Conservation (phyloP, 2,329 filamentous ascomycete genomes). For the Alternaria rosae region DNA sequence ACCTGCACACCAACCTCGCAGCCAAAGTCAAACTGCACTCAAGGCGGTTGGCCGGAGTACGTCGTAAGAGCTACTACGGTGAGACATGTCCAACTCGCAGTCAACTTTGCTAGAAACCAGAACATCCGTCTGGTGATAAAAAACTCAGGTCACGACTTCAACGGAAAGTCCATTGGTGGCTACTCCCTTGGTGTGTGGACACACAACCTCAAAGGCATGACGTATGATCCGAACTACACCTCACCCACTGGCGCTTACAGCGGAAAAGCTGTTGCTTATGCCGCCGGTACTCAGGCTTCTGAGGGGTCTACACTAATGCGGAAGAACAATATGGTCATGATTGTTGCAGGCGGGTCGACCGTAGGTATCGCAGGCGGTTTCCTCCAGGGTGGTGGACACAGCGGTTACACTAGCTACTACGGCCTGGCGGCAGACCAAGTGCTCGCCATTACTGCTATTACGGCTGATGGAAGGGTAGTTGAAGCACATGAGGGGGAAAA, state of each 20-base stretch:
- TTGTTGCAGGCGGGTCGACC: slow-evolving; percentile 61
- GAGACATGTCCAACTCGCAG: slow-evolving; percentile 34
- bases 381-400: slow-evolving; percentile 44
- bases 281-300: slow-evolving; percentile 58
- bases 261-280: slow-evolving; percentile 57
- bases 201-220: slow-evolving; percentile 27
- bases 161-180: slow-evolving; percentile 21
- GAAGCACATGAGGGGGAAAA: slow-evolving; percentile 31
- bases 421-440: slow-evolving; percentile 40
- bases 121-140: slow-evolving; percentile 43
- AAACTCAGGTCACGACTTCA: slow-evolving; percentile 43
- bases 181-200: slow-evolving; percentile 23
- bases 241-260: slow-evolving; percentile 18
- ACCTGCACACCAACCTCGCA: slow-evolving; percentile 50
- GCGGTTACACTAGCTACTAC: slow-evolving; percentile 54
- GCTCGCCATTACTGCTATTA: slow-evolving; percentile 34
- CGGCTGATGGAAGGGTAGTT: slow-evolving; percentile 36
- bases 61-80: slow-evolving; percentile 33
- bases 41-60: slow-evolving; percentile 36
- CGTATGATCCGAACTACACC: slow-evolving; percentile 26
- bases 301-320: slow-evolving; percentile 59
- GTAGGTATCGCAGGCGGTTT: slow-evolving; percentile 56
- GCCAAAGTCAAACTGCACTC: slow-evolving; percentile 32
- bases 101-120: slow-evolving; percentile 41
- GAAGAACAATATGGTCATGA: slow-evolving; percentile 54